A percentile compares a stretch with the other conserved stretches of the same genome.
These are phyloP conservation scores for Penicillium diatomitis DNA, from an alignment of 495 filamentous ascomycete genomes.

Conservation along the genomic window DNA sequence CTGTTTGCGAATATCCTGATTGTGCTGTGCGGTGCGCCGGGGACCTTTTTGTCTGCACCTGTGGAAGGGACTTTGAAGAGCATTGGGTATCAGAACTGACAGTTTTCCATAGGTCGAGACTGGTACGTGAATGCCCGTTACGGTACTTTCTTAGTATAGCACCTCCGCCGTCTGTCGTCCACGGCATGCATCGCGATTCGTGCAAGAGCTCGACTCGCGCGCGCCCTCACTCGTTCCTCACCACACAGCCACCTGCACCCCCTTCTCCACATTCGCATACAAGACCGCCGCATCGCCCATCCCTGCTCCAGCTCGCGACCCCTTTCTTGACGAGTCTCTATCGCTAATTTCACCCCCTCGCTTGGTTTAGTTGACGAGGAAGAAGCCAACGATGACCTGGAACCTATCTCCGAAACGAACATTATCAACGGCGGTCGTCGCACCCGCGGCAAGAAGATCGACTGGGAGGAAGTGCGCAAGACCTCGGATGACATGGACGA, in stretches of 20 bases:
- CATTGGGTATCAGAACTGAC: neutral
- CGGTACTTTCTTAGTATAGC: neutral
- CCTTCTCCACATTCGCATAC: neutral
- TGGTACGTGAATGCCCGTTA: constrained; percentile 7
- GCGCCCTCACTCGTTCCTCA: too few relatives aligned
- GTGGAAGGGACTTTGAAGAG: neutral
- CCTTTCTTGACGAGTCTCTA: too few relatives aligned
- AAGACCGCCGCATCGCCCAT: constrained; percentile 1
- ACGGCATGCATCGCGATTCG: too few relatives aligned
- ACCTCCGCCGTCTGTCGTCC: too few relatives aligned
- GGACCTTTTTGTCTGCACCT: too few relatives aligned
- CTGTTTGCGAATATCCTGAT: neutral
- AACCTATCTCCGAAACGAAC: constrained; percentile 81
- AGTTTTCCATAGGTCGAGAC: constrained; percentile 29
- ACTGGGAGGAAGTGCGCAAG: constrained; percentile 72
- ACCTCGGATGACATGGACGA: constrained; percentile 55
- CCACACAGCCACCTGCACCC: neutral
- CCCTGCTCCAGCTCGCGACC: too few relatives aligned
- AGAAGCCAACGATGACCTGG: constrained; percentile 74
- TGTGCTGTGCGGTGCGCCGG: neutral
- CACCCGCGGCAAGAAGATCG: constrained; percentile 75
- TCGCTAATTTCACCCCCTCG: too few relatives aligned
- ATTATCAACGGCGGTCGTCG: constrained; percentile 71
- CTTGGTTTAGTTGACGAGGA: constrained; percentile 32
- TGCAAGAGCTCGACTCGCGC: too few relatives aligned